These are phyloP conservation scores for Leptomonas pyrrhocoris DNA, from an alignment of 208 protist genomes.

Conservation along the genomic window DNA sequence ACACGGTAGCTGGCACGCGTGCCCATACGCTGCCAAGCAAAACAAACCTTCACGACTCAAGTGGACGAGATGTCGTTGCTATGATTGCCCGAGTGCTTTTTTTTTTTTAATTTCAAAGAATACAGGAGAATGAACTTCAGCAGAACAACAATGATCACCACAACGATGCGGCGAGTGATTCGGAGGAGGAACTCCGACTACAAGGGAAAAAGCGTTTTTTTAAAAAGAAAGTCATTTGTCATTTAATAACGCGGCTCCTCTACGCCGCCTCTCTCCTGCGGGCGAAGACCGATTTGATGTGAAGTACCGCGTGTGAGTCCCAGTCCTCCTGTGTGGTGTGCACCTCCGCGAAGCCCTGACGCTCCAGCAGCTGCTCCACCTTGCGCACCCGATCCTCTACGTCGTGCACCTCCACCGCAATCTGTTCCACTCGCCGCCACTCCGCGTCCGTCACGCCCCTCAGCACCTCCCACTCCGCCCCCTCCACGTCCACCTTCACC, in stretches of 20 bases:
- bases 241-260: not conserved
- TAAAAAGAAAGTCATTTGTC: not conserved
- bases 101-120: not conserved
- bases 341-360: conserved; percentile 31
- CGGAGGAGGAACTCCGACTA: not conserved
- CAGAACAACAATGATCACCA: not conserved
- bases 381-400: conserved; percentile 26
- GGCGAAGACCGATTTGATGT: conserved; percentile 37
- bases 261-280: not conserved
- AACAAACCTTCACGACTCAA: no score
- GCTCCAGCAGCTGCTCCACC: conserved; percentile 29
- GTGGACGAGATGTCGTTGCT: no score
- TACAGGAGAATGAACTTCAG: not conserved
- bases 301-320: conserved; percentile 32
- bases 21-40: no score
- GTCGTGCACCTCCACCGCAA: conserved; percentile 56
- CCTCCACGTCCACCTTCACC: conserved; percentile 57
- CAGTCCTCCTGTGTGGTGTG: conserved; percentile 30
- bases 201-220: no score
- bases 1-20: no score
- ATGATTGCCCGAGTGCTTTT: no score
- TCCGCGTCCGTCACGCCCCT: conserved; percentile 28
- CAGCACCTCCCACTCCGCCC: conserved; percentile 50
- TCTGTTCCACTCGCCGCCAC: conserved; percentile 42
- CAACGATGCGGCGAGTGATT: no score